Evolutionary conservation across 805 yeast species (phyloP), one percentile per base, ranked within the genome.

Genomic region (Ogataea haglerorum): DNA sequence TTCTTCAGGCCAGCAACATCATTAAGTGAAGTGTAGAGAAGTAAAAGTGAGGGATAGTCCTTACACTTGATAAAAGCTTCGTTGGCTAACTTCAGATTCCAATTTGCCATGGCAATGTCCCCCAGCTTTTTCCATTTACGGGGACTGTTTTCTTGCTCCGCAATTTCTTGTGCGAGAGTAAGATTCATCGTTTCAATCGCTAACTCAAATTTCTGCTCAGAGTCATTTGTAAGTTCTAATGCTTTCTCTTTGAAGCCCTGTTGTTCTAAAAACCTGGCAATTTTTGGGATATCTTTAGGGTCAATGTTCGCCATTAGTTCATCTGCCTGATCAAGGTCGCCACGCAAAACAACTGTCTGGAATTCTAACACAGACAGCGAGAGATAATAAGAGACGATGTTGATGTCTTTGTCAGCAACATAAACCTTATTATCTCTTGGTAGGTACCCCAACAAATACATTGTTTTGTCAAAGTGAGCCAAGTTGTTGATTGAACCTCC

Each of bases 261-360:
- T 49, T 90, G 87, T 67, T 95, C 98, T 55, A 93, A 75, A 68
- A 93, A 93, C 58, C 96, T 78, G 6, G 98, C 82, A 53, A 93
- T 80, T 58, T 88, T 88, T 52, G 80, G 72, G 54, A 80, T 67
- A 53, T 86, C 88, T 29, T 77, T 73, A 48, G 76, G 77, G 48
- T 80, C 83, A 48, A 81, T 75, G 37, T 72, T 76, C 16, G 85
- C 77, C 45, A 82, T 64, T 42, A 85, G 68, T 49, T 75, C 76
- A 43, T 78, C 81, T 6, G 95, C 88, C 50, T 80, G 84, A 49
- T 89, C 96, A 52, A 90, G 67, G 59, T 95, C 98, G 36, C 97
- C 97, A 61, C 99, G 82, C 65, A 91, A 73, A 3, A 91, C 96
- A 42, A 90, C 78, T 1, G 99, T 93, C 71, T 93, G 98, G 68